These are phyloP conservation scores for Parachaetomium inaequale DNA, from an alignment of 495 filamentous ascomycete genomes.

Conservation along the genomic window DNA sequence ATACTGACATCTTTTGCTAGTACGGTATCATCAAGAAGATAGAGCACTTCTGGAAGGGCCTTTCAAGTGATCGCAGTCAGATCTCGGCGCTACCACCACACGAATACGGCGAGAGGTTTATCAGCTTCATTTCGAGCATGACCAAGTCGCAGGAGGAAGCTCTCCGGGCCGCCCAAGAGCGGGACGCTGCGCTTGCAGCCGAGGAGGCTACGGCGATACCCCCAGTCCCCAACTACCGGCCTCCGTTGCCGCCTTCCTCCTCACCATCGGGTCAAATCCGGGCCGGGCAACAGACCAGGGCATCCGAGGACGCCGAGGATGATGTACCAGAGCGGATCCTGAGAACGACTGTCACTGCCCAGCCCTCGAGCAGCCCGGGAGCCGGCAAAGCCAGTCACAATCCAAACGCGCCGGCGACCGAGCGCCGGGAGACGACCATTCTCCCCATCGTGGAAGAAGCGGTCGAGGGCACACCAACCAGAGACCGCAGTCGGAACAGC, in stretches of 20 bases:
- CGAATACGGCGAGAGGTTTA: constrained; percentile 88
- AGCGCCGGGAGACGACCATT: constrained; percentile 60
- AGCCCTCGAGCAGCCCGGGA: constrained; percentile 44
- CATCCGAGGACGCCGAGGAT: constrained; percentile 45
- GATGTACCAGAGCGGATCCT: constrained; percentile 42
- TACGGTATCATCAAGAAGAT: constrained; percentile 84
- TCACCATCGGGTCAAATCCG: constrained; percentile 44
- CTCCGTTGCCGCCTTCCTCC: constrained; percentile 45
- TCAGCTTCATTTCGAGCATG: constrained; percentile 84
- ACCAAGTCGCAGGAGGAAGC: constrained; percentile 87
- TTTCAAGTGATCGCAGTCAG: constrained; percentile 71
- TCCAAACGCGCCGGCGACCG: constrained; percentile 46
- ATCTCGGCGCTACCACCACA: constrained; percentile 94
- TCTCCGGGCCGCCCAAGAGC: constrained; percentile 55
- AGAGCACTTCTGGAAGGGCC: constrained; percentile 91
- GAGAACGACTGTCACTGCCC: constrained; percentile 49
- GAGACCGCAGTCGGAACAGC: constrained; percentile 47
- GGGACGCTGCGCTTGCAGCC: constrained; percentile 42
- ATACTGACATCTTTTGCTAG: constrained; percentile 45
- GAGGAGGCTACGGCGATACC: constrained; percentile 36
- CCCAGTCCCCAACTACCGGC: constrained; percentile 42
- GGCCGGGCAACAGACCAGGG: constrained; percentile 35
- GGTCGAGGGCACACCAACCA: constrained; percentile 71
- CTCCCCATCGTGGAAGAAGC: constrained; percentile 93
- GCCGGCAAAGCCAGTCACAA: constrained; percentile 46